phyloP scores from a whole-genome alignment of 2,329 filamentous ascomycete genomes.

The Arthrocladium fulminans region DNA sequence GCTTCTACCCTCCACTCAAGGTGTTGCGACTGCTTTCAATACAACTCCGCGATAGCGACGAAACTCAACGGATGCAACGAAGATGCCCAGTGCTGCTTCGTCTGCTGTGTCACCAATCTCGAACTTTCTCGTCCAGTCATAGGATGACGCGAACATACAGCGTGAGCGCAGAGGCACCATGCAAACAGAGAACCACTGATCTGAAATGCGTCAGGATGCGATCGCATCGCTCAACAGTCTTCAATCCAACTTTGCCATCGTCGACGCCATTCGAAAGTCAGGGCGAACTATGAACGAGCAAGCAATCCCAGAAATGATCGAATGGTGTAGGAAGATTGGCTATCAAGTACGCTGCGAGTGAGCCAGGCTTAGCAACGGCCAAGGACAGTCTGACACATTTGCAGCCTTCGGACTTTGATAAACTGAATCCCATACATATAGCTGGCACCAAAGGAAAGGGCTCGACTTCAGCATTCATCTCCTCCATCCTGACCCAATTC shows the following conservation, averaged over 20 bases:
- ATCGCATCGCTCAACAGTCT: slow-evolving; percentile 65
- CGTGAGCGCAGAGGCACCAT: slow-evolving; percentile 9
- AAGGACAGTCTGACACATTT: not conserved
- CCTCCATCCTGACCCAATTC: slow-evolving; percentile 65
- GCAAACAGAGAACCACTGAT: not conserved
- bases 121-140: slow-evolving; percentile 12
- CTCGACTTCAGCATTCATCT: slow-evolving; percentile 74
- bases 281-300: slow-evolving; percentile 63
- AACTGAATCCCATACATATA: slow-evolving; percentile 64
- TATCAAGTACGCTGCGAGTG: slow-evolving; percentile 52
- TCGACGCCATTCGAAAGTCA: slow-evolving; percentile 69
- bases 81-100: slow-evolving; percentile 13
- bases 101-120: slow-evolving; percentile 6
- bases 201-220: slow-evolving; percentile 46
- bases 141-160: slow-evolving; percentile 22
- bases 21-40: not conserved
- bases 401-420: slow-evolving; percentile 54
- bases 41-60: not conserved
- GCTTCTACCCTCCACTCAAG: not conserved
- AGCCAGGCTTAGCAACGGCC: slow-evolving; percentile 48
- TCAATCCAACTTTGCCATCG: slow-evolving; percentile 67
- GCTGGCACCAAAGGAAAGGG: slow-evolving; percentile 94
- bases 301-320: slow-evolving; percentile 72
- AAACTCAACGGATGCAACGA: slow-evolving; percentile 12
- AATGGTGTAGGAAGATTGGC: slow-evolving; percentile 67